Evolutionary conservation across 2,329 filamentous ascomycete species (phyloP).

Genomic region (Fusarium globosum): DNA sequence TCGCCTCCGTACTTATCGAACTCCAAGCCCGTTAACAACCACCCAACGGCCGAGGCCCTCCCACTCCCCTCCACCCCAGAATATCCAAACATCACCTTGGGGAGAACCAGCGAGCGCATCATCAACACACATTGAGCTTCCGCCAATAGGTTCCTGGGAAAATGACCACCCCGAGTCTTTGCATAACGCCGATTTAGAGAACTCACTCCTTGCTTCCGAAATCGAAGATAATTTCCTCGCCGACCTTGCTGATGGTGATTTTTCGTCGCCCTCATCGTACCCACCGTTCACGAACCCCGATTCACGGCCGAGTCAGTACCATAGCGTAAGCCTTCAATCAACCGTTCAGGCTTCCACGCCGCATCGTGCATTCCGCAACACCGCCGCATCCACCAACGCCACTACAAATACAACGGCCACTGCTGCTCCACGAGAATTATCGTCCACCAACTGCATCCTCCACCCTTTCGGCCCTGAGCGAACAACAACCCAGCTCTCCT

Average conservation of each 20-base stretch:
- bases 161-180: background rate
- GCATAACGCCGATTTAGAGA: conserved; percentile 5
- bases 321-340: conserved; percentile 20
- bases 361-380: conserved; percentile 26
- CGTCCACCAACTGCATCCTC: conserved; percentile 36
- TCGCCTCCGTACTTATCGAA: conserved; percentile 11
- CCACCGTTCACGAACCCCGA: conserved; percentile 43
- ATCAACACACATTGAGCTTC: conserved; percentile 9
- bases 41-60: conserved; percentile 27
- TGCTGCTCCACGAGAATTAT: conserved; percentile 38
- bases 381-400: background rate
- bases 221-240: conserved; percentile 43
- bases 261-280: conserved; percentile 53
- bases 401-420: background rate
- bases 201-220: conserved; percentile 10
- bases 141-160: conserved; percentile 5
- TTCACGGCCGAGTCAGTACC: conserved; percentile 24
- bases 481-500: conserved; percentile 38
- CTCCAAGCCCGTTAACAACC: conserved; percentile 26
- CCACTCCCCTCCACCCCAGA: background rate
- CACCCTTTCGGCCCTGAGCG: conserved; percentile 31
- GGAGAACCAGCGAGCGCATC: conserved; percentile 9
- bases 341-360: conserved; percentile 36
- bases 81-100: conserved; percentile 5
- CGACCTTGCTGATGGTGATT: conserved; percentile 45